Conservation (phyloP, 306 rosid genomes). For the Urtica urens region DNA sequence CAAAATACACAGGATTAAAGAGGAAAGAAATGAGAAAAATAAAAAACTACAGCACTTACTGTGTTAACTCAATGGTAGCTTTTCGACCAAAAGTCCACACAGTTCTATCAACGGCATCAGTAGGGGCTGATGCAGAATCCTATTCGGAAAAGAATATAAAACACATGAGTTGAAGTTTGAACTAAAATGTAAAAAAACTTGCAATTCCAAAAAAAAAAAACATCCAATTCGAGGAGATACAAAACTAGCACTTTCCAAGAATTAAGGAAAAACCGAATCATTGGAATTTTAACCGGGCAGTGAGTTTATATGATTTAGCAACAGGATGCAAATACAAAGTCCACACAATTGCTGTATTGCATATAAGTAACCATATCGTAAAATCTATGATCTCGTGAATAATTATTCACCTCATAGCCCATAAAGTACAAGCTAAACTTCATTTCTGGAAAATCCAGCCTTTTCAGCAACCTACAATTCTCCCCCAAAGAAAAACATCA, state of each 20-base stretch:
- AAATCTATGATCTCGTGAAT: no score
- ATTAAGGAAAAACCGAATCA: no score
- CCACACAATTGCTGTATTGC: no score
- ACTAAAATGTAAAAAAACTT: not conserved
- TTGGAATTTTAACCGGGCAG: no score
- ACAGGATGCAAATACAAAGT: slow-evolving; percentile 2
- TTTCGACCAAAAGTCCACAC: slow-evolving; percentile 83
- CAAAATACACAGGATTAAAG: not conserved
- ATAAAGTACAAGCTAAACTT: slow-evolving; percentile 83
- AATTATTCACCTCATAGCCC: slow-evolving; percentile 72
- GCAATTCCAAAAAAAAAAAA: no score
- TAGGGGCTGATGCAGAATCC: slow-evolving; percentile 57
- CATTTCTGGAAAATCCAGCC: slow-evolving; percentile 82
- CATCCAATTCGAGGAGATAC: no score
- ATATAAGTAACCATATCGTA: no score
- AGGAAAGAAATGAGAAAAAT: not conserved
- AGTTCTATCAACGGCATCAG: slow-evolving; percentile 52
- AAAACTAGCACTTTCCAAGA: no score
- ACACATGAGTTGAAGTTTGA: no score
- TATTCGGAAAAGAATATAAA: slow-evolving; percentile 21
- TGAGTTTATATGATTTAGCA: no score
- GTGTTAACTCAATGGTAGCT: slow-evolving; percentile 89
- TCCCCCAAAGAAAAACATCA: no score
- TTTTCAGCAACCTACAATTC: slow-evolving; percentile 71
- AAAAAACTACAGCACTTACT: slow-evolving; percentile 34